phyloP scores from a whole-genome alignment of 495 filamentous ascomycete species.

The Glonium stellatum region DNA sequence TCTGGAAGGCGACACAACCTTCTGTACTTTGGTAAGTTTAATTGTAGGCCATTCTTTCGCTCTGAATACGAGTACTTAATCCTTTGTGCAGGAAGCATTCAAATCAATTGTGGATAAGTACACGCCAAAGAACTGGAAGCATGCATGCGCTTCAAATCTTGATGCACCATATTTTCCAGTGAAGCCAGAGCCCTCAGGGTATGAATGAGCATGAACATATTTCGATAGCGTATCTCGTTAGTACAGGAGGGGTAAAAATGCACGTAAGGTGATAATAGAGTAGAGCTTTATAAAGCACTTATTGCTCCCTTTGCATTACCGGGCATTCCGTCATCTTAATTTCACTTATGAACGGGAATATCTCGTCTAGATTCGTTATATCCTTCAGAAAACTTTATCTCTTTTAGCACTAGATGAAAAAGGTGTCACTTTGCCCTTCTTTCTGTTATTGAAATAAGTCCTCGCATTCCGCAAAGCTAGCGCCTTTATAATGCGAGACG shows the following conservation, averaged over 20 bases:
- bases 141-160: constrained; percentile 62
- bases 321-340: background rate
- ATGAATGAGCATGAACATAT: constrained; percentile 28
- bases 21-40: constrained; percentile 74
- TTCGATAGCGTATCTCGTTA: background rate
- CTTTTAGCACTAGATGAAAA: no score
- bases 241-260: background rate
- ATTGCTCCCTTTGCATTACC: background rate
- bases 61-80: background rate
- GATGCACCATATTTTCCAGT: constrained; percentile 49
- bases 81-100: constrained; percentile 61
- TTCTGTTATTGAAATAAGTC: no score
- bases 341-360: no score
- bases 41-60: background rate
- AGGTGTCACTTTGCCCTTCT: no score
- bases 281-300: background rate
- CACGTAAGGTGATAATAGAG: background rate
- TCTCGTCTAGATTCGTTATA: no score
- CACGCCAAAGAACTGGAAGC: constrained; percentile 72
- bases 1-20: constrained; percentile 77
- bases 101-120: constrained; percentile 87
- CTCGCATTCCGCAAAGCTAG: no score
- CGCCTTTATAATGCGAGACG: no score
- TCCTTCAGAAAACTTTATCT: no score
- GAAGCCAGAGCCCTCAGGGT: constrained; percentile 50